A percentile compares a stretch with the other conserved stretches of the same genome.
phyloP scores from a whole-genome alignment of 495 filamentous ascomycete genomes.

The Mycothermus thermophilus region DNA sequence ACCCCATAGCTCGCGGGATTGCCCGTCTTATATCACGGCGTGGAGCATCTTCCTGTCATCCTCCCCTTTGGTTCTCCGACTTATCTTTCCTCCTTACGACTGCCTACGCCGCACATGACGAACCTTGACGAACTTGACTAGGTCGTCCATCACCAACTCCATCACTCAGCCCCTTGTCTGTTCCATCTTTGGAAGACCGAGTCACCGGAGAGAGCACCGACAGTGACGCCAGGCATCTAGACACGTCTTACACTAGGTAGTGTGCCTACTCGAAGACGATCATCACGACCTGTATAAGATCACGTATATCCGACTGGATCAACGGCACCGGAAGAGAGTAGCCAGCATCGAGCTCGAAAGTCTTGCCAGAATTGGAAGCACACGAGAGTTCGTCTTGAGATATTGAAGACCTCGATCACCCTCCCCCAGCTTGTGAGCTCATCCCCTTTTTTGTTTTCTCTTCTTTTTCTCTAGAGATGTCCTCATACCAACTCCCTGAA shows the following conservation, averaged over 20 bases:
- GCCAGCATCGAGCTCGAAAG: conserved; percentile 6
- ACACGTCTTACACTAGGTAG: too few relatives aligned
- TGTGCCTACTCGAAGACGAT: too few relatives aligned
- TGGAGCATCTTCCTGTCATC: conserved; percentile 10
- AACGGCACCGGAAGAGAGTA: conserved; percentile 5
- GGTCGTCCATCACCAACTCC: conserved; percentile 5
- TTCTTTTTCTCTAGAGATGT: conserved; percentile 9
- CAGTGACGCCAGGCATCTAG: too few relatives aligned
- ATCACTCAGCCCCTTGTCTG: conserved; percentile 12
- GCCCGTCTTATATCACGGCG: conserved; percentile 18
- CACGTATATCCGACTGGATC: conserved; percentile 3
- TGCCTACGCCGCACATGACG: conserved; percentile 9
- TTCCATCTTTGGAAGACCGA: conserved; percentile 9
- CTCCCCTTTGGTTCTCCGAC: conserved; percentile 5
- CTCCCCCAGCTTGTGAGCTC: conserved; percentile 13
- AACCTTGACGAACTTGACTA: too few relatives aligned
- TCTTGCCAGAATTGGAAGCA: conserved; percentile 2
- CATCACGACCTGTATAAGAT: conserved; percentile 16
- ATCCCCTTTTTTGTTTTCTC: conserved; percentile 1
- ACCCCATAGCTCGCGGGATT: too few relatives aligned
- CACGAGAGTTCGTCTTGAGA: conserved; percentile 8
- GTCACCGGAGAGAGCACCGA: conserved; percentile 1
- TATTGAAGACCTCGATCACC: conserved; percentile 5
- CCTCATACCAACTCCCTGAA: conserved; percentile 19
- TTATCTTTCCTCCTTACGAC: conserved; percentile 4